phyloP scores from a whole-genome alignment of 805 yeast genomes.

The Cyberlindnera samutprakarnensis region DNA sequence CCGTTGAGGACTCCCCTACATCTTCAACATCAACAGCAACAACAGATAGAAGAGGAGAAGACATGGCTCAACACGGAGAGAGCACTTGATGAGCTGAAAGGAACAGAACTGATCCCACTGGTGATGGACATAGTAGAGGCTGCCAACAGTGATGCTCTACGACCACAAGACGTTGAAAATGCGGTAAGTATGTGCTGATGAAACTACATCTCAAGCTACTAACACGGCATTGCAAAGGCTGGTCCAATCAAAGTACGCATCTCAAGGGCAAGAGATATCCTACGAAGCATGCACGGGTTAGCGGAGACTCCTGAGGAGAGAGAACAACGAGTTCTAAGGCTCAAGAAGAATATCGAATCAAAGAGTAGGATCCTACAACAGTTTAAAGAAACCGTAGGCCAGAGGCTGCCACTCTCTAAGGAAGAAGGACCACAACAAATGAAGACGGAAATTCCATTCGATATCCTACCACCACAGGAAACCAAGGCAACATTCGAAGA shows the following conservation, averaged over 20 bases:
- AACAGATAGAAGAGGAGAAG: neutral
- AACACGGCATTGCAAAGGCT: constrained; percentile 19
- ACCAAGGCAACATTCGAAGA: too few species aligned
- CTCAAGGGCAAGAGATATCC: constrained; percentile 25
- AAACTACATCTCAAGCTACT: neutral
- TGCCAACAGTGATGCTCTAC: constrained; percentile 29
- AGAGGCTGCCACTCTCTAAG: constrained; percentile 7
- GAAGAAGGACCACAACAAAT: constrained; percentile 2
- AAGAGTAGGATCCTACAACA: constrained; percentile 21
- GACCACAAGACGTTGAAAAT: constrained; percentile 37
- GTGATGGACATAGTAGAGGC: constrained; percentile 33
- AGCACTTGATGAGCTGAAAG: constrained; percentile 24
- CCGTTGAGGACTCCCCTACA: neutral
- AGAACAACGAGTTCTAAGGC: constrained; percentile 25
- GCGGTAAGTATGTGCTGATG: constrained; percentile 23
- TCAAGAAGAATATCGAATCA: constrained; percentile 24
- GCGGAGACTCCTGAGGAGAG: constrained; percentile 34
- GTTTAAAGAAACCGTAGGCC: constrained; percentile 15
- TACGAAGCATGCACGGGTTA: constrained; percentile 38
- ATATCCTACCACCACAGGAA: too few species aligned
- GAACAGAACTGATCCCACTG: constrained; percentile 32
- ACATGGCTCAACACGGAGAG: constrained; percentile 10
- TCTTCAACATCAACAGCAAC: neutral
- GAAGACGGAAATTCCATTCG: neutral
- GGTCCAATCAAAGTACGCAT: constrained; percentile 39